Evolutionary conservation across 495 filamentous ascomycete species (phyloP).

Genomic region (Cudoniella acicularis): DNA sequence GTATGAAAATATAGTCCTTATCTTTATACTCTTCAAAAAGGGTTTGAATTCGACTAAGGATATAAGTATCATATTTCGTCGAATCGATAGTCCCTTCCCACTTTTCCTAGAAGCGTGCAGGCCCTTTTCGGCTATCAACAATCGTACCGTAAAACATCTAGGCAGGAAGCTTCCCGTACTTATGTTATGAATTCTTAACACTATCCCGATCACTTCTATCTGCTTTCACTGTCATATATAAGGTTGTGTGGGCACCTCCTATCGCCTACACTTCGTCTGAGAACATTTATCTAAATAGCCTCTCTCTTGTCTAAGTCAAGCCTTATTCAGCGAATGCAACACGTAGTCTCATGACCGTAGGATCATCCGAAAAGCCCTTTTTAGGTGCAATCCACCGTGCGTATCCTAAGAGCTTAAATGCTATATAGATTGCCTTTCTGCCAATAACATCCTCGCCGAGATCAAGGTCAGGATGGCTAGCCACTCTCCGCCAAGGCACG

Average conservation of each 20-base stretch:
- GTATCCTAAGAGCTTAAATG: neutral
- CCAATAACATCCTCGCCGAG: neutral
- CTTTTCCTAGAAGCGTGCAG: slow-evolving; percentile 28
- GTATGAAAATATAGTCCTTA: too few relatives aligned
- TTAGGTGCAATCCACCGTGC: neutral
- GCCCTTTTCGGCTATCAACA: slow-evolving; percentile 23
- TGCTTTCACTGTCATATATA: neutral
- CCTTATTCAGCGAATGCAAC: neutral
- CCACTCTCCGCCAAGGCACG: neutral
- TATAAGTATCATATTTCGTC: too few relatives aligned
- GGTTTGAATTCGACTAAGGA: too few relatives aligned
- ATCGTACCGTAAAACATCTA: slow-evolving; percentile 32
- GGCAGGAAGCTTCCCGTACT: slow-evolving; percentile 10
- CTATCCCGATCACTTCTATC: neutral
- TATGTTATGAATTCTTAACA: neutral
- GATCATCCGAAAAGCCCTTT: neutral
- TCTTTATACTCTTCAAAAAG: too few relatives aligned
- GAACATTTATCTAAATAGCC: neutral
- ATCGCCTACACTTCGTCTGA: neutral
- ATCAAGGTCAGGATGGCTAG: neutral
- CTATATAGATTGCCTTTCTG: neutral
- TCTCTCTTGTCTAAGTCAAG: neutral
- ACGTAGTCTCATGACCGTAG: neutral
- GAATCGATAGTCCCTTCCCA: slow-evolving; percentile 24
- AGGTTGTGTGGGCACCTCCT: neutral